phyloP scores from a whole-genome alignment of 140 eudicot species.

The Erigeron philadelphicus region DNA sequence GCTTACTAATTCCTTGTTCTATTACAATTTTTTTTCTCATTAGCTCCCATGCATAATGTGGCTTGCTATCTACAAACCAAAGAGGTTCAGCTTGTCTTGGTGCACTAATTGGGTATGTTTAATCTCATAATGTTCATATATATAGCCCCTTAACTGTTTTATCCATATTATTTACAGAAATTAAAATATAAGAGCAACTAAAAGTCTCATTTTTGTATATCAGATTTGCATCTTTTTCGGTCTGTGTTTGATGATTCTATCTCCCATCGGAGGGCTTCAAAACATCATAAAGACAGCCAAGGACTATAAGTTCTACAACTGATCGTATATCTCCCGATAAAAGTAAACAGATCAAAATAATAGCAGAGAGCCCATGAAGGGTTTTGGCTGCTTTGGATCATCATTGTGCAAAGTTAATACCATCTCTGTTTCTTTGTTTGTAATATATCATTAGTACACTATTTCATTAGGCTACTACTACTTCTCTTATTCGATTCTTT shows the following conservation, averaged over 20 bases:
- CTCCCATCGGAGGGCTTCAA: slow-evolving; percentile 71
- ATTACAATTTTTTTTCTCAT: neutral
- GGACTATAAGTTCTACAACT: slow-evolving; percentile 48
- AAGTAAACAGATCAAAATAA: slow-evolving; percentile 23
- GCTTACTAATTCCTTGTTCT: slow-evolving; percentile 4
- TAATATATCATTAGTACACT: slow-evolving; percentile 10
- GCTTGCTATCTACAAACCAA: slow-evolving; percentile 66
- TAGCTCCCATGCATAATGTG: slow-evolving; percentile 76
- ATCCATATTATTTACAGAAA: neutral
- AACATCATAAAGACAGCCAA: slow-evolving; percentile 54
- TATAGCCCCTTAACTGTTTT: neutral
- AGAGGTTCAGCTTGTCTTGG: slow-evolving; percentile 62
- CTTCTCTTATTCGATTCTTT: neutral
- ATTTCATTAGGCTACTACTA: slow-evolving; percentile 2
- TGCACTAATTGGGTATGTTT: slow-evolving; percentile 58
- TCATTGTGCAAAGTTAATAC: slow-evolving; percentile 28
- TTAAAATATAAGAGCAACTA: neutral
- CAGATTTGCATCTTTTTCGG: slow-evolving; percentile 71
- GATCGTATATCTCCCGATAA: slow-evolving; percentile 7
- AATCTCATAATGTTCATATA: neutral
- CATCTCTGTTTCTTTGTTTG: slow-evolving; percentile 7
- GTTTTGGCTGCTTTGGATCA: slow-evolving; percentile 15
- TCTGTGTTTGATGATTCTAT: slow-evolving; percentile 52
- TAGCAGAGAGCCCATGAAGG: slow-evolving; percentile 9
- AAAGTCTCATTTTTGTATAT: slow-evolving; percentile 8